Evolutionary conservation across 345 rosid species (phyloP), one percentile per base, ranked within the genome.

Genomic region (Clarkia xantiana): DNA sequence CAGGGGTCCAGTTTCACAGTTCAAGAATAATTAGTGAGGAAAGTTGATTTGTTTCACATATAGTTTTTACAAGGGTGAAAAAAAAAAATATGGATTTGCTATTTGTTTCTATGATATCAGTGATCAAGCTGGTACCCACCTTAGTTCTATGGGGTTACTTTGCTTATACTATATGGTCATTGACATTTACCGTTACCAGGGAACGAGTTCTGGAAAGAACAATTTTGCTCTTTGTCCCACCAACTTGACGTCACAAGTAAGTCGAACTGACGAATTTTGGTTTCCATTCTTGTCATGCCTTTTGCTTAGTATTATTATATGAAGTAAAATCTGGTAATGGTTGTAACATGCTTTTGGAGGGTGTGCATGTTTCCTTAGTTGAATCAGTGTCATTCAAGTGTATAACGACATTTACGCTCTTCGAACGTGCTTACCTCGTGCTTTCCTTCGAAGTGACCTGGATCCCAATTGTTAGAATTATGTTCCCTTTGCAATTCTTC

Each of bases 141-240:
- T 84, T 91, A 46, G 86, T 79, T 42, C 76, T 83, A 1, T 83
- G n/a, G 96, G 93, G 95, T 44, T 86, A 86, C 67, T 86, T 86
- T 56, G 82, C 95, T 43, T 82, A 83, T n/a, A n/a, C n/a, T n/a
- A n/a, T 70, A 84, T 77, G 94, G 96, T 87, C 55, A 74, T 87
- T 46, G 94, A 87, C 53, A 87, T 91, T 67, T n/a, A n/a, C n/a
- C 6, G 10, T 82, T 87, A 44, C 94, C 86, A 0, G 91, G 88
- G 23, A 87, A 74, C 56, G 94, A 87, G 39, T 84, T 87, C 72
- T 84, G 91, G 94, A 84, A 63, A 74, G 94, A 62, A 69, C 81
- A 5, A 20, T 77, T 51, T 63, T 84, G 49, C 86, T 87, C 44
- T 84, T 87, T 64, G 56, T 87, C 48, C 69, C 96, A 44, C 86